Percentiles rank a stretch among this genome's conserved stretches.
phyloP scores from a whole-genome alignment of 108 stramenopile species.

The Nitzschia sp. region DNA sequence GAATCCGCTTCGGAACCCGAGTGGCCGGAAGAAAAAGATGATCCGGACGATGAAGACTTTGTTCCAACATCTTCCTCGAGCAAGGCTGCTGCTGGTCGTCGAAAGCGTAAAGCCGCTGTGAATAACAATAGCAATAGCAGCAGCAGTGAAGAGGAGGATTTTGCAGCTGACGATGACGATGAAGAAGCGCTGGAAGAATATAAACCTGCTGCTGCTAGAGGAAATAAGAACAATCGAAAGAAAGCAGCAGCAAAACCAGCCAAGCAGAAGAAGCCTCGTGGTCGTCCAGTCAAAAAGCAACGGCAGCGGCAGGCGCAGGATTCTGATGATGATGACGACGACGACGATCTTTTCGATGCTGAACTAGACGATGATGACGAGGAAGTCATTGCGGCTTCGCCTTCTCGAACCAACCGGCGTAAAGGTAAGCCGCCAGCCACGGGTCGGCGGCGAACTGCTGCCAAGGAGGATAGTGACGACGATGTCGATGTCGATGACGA shows the following conservation, averaged over 20 bases:
- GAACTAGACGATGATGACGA: slow-evolving; percentile 28
- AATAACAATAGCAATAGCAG: too few relatives aligned
- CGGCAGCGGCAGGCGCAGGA: not conserved
- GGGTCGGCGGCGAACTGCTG: too few relatives aligned
- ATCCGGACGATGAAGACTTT: slow-evolving; percentile 22
- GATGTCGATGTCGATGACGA: slow-evolving; percentile 18
- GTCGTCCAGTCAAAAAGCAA: not conserved
- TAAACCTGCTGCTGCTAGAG: not conserved
- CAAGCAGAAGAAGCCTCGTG: slow-evolving; percentile 22
- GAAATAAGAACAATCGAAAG: too few relatives aligned
- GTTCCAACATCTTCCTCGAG: not conserved
- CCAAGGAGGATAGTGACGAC: not conserved
- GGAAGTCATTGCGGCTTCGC: not conserved
- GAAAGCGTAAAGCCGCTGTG: not conserved
- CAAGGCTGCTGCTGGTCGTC: not conserved
- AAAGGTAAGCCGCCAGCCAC: not conserved
- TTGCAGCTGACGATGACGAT: slow-evolving; percentile 20
- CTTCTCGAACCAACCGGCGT: not conserved
- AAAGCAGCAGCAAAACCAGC: too few relatives aligned
- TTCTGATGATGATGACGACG: slow-evolving; percentile 14
- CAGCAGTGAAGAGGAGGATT: slow-evolving; percentile 17
- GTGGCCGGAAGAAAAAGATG: slow-evolving; percentile 13
- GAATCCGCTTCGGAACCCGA: slow-evolving; percentile 5
- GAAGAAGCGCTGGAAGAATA: slow-evolving; percentile 23
- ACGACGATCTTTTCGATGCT: slow-evolving; percentile 3